phyloP scores from a whole-genome alignment of 345 rosid genomes.

The Eucalyptus pauciflora region DNA sequence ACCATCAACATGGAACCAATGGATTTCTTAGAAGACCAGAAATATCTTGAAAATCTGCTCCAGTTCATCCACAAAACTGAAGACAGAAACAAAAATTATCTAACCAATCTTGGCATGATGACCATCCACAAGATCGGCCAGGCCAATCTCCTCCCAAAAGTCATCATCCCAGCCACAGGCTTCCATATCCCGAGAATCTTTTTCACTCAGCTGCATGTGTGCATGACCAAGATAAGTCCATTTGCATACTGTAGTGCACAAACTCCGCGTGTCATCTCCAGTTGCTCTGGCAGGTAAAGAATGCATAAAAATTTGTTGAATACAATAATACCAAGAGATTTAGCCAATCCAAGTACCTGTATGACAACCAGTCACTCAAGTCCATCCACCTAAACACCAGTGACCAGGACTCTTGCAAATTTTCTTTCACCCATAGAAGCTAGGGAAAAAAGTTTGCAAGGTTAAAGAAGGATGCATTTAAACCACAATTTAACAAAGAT shows the following conservation, averaged over 20 bases:
- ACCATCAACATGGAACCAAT: neutral
- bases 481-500: neutral
- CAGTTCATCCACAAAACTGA: neutral
- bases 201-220: slow-evolving; percentile 78
- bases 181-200: slow-evolving; percentile 84
- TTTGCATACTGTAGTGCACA: slow-evolving; percentile 94
- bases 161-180: slow-evolving; percentile 99
- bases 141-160: slow-evolving; percentile 98
- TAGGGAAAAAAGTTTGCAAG: slow-evolving; percentile 16
- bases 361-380: slow-evolving; percentile 97
- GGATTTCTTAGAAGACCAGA: neutral
- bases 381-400: slow-evolving; percentile 98
- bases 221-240: slow-evolving; percentile 99
- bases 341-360: slow-evolving; percentile 32
- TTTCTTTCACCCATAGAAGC: slow-evolving; percentile 99
- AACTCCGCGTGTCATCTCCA: slow-evolving; percentile 91
- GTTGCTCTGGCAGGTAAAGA: slow-evolving; percentile 55
- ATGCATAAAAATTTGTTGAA: neutral
- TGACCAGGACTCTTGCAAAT: slow-evolving; percentile 88
- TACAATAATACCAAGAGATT: neutral
- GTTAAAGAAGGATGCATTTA: neutral
- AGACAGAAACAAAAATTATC: neutral
- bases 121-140: slow-evolving; percentile 83
- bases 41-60: neutral
- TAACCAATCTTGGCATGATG: slow-evolving; percentile 97